Evolutionary conservation across 768 basidiomycete species (phyloP).

Genomic region (Hygrocybe punicea): DNA sequence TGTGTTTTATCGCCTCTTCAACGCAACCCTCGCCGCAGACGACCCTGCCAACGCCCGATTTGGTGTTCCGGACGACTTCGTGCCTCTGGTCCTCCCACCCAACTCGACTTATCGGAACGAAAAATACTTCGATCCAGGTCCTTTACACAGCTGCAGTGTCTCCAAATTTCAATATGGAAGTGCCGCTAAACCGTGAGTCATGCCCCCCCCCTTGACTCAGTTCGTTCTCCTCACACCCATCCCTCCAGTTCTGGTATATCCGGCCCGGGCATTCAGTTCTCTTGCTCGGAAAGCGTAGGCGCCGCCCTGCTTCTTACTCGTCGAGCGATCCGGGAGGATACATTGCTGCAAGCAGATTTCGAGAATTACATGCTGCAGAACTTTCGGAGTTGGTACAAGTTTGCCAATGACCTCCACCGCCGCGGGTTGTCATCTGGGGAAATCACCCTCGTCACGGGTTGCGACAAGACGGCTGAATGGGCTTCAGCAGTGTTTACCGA

Average conservation of each 20-base stretch:
- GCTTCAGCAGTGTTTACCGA: neutral
- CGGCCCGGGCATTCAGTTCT: neutral
- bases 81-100: no score
- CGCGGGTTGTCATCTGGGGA: neutral
- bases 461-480: neutral
- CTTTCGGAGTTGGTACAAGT: neutral
- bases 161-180: no score
- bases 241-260: neutral
- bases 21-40: slow-evolving; percentile 9
- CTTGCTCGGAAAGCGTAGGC: neutral
- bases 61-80: neutral
- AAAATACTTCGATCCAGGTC: neutral
- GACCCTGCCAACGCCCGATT: slow-evolving; percentile 4
- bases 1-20: slow-evolving; percentile 13
- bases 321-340: neutral
- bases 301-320: neutral
- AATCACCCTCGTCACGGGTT: neutral
- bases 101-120: no score
- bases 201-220: no score
- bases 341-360: neutral
- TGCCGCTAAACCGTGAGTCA: no score
- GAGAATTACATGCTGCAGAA: neutral
- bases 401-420: neutral
- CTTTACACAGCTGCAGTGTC: neutral
- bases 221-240: no score